phyloP scores from a whole-genome alignment of 2,329 filamentous ascomycete species.

The Penicillium occitanis region DNA sequence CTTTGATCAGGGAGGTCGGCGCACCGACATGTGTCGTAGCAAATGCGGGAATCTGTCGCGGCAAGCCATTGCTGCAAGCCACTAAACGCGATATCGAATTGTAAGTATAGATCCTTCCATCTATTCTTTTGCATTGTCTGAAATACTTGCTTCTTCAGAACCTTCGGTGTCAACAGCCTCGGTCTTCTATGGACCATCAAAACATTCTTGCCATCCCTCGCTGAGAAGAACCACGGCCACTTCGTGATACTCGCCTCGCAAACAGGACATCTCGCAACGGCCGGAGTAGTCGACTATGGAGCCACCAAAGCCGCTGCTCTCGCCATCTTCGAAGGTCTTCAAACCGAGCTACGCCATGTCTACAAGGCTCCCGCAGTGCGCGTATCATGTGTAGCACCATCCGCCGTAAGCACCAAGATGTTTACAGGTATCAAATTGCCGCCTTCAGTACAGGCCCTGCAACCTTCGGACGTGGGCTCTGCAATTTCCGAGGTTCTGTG shows the following conservation, averaged over 20 bases:
- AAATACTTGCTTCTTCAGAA: constrained; percentile 31
- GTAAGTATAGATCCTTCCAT: not conserved
- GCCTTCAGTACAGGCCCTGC: not conserved
- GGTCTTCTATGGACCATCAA: constrained; percentile 66
- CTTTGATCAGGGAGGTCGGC: constrained; percentile 1
- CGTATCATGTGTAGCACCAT: constrained; percentile 12
- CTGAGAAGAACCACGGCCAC: constrained; percentile 66
- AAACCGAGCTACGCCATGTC: constrained; percentile 57
- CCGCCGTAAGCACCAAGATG: constrained; percentile 13
- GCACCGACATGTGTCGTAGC: constrained; percentile 13
- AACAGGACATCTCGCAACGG: constrained; percentile 60
- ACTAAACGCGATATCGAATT: constrained; percentile 12
- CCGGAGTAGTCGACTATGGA: constrained; percentile 67
- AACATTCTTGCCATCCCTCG: constrained; percentile 67
- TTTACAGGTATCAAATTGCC: constrained; percentile 14
- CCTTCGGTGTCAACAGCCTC: constrained; percentile 70
- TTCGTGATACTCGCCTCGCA: constrained; percentile 68
- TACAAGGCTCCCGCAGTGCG: constrained; percentile 65
- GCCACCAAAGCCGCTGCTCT: constrained; percentile 66
- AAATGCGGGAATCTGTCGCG: constrained; percentile 13
- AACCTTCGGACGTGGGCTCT: constrained; percentile 3
- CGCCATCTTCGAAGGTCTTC: constrained; percentile 66
- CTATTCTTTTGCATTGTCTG: not conserved
- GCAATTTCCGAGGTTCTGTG: not conserved
- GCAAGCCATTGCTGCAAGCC: constrained; percentile 11